These are phyloP conservation scores for Citeromyces matritensis DNA, from an alignment of 805 yeast species.

Conservation along the genomic window DNA sequence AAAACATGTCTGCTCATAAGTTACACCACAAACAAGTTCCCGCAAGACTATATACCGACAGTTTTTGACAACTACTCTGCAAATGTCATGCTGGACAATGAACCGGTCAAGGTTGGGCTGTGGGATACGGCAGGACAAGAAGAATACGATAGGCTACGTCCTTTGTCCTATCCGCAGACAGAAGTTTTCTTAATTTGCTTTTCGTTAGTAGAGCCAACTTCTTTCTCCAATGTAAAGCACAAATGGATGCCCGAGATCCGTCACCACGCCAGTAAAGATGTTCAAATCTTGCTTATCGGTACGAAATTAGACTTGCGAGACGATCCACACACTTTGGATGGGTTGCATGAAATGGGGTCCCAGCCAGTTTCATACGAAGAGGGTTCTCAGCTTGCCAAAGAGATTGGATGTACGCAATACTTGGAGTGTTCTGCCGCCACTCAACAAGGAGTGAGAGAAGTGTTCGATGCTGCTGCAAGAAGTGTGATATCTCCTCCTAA, in stretches of 20 bases:
- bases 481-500: slow-evolving; percentile 44
- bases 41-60: slow-evolving; percentile 87
- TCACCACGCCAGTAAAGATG: slow-evolving; percentile 66
- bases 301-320: slow-evolving; percentile 83
- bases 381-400: slow-evolving; percentile 53
- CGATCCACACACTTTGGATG: slow-evolving; percentile 61
- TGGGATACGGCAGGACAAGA: slow-evolving; percentile 98
- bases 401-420: slow-evolving; percentile 58
- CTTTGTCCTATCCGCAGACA: slow-evolving; percentile 84
- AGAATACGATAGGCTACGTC: too few relatives aligned
- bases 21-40: slow-evolving; percentile 85
- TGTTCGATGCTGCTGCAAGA: slow-evolving; percentile 72
- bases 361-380: slow-evolving; percentile 49
- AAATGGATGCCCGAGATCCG: slow-evolving; percentile 81
- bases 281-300: slow-evolving; percentile 63
- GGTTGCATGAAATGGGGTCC: slow-evolving; percentile 43
- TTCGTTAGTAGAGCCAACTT: slow-evolving; percentile 67
- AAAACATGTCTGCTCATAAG: slow-evolving; percentile 80
- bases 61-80: slow-evolving; percentile 90
- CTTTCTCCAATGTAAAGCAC: slow-evolving; percentile 65
- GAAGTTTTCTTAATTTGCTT: slow-evolving; percentile 80
- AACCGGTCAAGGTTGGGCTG: slow-evolving; percentile 69
- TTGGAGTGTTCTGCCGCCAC: slow-evolving; percentile 86
- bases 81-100: slow-evolving; percentile 68
- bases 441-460: slow-evolving; percentile 73